Base-by-base conservation (phyloP, 768 basidiomycete species). In the Hygrophorus pudorinus region DNA sequence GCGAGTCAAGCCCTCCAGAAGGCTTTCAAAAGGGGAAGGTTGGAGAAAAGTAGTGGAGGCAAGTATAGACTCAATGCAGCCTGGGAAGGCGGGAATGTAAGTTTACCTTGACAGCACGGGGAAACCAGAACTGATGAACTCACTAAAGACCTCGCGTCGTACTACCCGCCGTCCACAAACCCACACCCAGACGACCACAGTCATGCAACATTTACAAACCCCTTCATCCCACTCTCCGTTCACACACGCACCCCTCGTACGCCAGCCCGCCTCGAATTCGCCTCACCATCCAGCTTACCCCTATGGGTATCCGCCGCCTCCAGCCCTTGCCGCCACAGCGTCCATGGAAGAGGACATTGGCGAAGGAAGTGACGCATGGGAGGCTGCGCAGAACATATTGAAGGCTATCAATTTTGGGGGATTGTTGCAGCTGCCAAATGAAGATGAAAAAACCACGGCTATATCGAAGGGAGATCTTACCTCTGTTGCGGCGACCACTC, bases 1-100 rank as follows among this genome's bases (percentile, higher is more conserved):
- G 89, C 89, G 3, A 87, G 85, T 53, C 89, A 92, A 60, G 89
- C 89, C 5, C 63, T 92, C 43, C 85, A 88, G 59, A 91, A 90
- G 52, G 88, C 89, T 3, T 87, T 68, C 61, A 85, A 80, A 59
- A 72, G 87, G 37, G 88, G 88, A 7, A 69, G 89, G 18, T 72
- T 92, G 42, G 79, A 85, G 56, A 92, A 91, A 57, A 73, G 72
- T 24, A 68, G 63, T n/a, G 70, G 70, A 41, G 83, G 82, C 2
- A 83, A 80, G 57, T 92, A 92, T 60, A 68, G 79, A 32, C 57
- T 91, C 16, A 91, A 82, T 56, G 65, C 79, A 5, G 68, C 62
- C 44, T 91, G 87, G 86, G 85, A 85, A 56, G 87, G 87, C 17
- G 85, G 83, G 24, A 81, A 71, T 55, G 87, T 90, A 56, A 58